These are phyloP conservation scores for Clavulina sp. DNA, from an alignment of 768 basidiomycete species.

Conservation along the genomic window DNA sequence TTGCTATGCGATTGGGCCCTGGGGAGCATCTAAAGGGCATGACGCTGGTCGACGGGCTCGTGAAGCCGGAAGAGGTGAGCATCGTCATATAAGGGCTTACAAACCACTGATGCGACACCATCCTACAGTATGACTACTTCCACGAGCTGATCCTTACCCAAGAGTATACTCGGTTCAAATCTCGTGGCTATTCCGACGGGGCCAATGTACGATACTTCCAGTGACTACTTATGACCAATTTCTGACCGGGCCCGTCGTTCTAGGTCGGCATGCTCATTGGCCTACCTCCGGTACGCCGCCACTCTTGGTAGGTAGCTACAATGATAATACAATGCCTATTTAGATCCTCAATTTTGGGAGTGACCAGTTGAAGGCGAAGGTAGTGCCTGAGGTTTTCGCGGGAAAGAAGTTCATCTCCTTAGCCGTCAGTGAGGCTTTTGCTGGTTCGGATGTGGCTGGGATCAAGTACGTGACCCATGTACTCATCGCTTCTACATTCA, in stretches of 20 bases:
- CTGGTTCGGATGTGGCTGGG: constrained; percentile 70
- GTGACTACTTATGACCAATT: too few relatives aligned
- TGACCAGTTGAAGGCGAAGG: constrained; percentile 45
- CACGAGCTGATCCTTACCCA: constrained; percentile 72
- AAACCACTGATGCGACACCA: constrained; percentile 1
- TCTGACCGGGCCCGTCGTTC: too few relatives aligned
- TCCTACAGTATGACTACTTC: constrained; percentile 62
- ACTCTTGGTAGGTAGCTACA: too few relatives aligned
- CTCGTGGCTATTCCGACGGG: constrained; percentile 77
- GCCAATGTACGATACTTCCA: too few relatives aligned
- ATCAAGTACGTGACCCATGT: too few relatives aligned
- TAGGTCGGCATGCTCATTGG: too few relatives aligned
- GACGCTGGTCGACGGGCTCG: constrained; percentile 53
- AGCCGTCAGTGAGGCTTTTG: constrained; percentile 89
- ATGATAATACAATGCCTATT: too few relatives aligned
- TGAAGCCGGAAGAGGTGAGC: constrained; percentile 47
- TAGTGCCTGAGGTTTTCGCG: constrained; percentile 53
- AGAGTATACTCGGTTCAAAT: constrained; percentile 69
- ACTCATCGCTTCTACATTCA: too few relatives aligned
- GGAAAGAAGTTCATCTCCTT: constrained; percentile 77
- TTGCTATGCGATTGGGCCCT: constrained; percentile 82
- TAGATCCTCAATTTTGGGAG: constrained; percentile 79
- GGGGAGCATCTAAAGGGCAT: constrained; percentile 74
- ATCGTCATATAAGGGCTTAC: too few relatives aligned
- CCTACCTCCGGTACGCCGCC: too few relatives aligned